Percentiles rank a stretch among this genome's conserved stretches.
Evolutionary conservation across 208 protist genomes (phyloP).

Genomic region (Leishmania tropica): DNA sequence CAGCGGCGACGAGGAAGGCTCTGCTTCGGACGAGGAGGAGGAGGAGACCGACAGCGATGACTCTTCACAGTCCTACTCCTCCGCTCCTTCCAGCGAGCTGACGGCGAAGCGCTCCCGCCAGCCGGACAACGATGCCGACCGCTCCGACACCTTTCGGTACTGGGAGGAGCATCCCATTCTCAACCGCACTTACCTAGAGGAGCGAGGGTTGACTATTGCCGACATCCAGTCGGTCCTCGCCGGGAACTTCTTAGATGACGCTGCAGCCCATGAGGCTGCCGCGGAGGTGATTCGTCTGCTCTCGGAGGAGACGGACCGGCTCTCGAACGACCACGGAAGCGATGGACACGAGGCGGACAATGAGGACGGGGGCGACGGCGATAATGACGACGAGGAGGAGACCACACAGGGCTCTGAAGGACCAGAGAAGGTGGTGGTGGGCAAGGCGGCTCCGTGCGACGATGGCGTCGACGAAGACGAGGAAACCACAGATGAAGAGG

Average conservation of each 20-base stretch:
- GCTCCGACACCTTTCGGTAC: constrained; percentile 46
- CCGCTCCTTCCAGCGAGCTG: constrained; percentile 4
- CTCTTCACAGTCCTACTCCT: constrained; percentile 29
- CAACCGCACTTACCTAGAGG: constrained; percentile 55
- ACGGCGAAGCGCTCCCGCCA: constrained; percentile 28
- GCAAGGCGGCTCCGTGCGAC: background rate
- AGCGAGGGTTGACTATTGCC: constrained; percentile 65
- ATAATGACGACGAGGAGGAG: constrained; percentile 5
- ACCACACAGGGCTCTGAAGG: background rate
- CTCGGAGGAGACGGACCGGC: constrained; percentile 62
- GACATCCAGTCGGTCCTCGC: constrained; percentile 76
- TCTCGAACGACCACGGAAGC: constrained; percentile 43
- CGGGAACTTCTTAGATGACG: constrained; percentile 55
- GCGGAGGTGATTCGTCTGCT: constrained; percentile 76
- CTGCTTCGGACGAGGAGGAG: constrained; percentile 29
- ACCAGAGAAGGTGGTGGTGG: background rate
- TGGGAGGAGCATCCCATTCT: constrained; percentile 80
- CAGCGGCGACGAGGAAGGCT: constrained; percentile 21
- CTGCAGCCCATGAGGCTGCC: constrained; percentile 61
- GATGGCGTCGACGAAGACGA: constrained; percentile 15
- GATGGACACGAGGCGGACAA: constrained; percentile 52
- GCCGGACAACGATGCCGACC: constrained; percentile 30
- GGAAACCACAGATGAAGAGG: constrained; percentile 7
- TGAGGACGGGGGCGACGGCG: constrained; percentile 43
- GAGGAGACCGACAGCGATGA: constrained; percentile 34